phyloP scores from a whole-genome alignment of 2,329 filamentous ascomycete genomes.

The Exophiala alcalophila region DNA sequence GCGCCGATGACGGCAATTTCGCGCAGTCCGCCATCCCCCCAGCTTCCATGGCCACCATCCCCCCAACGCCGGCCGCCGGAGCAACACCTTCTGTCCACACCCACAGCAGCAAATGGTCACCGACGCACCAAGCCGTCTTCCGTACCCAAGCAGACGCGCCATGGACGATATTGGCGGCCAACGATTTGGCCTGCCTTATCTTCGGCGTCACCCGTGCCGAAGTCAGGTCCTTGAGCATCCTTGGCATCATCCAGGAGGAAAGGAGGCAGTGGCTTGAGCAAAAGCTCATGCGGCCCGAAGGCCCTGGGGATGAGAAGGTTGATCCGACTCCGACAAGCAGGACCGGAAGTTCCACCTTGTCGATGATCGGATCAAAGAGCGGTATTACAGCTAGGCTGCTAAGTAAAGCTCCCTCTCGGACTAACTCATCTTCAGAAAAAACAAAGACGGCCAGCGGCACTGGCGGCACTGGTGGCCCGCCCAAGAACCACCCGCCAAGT shows the following conservation, averaged over 20 bases:
- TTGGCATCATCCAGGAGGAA: constrained; percentile 91
- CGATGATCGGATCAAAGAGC: constrained; percentile 63
- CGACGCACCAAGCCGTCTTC: constrained; percentile 92
- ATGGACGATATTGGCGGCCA: constrained; percentile 94
- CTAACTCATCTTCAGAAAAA: constrained; percentile 44
- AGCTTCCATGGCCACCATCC: constrained; percentile 16
- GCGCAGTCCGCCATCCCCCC: constrained; percentile 40
- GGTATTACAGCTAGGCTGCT: constrained; percentile 85
- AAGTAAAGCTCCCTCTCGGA: constrained; percentile 70
- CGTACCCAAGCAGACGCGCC: constrained; percentile 87
- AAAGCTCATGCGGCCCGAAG: constrained; percentile 59
- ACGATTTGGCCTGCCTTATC: constrained; percentile 93
- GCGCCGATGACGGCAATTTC: constrained; percentile 49
- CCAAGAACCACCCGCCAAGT: constrained; percentile 63
- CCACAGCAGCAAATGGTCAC: constrained; percentile 85
- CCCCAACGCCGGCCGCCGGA: constrained; percentile 7
- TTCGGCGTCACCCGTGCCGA: constrained; percentile 98
- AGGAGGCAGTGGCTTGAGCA: constrained; percentile 83
- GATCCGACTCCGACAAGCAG: constrained; percentile 27
- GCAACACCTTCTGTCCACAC: constrained; percentile 64
- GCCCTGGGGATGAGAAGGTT: constrained; percentile 18
- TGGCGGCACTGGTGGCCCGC: constrained; percentile 40
- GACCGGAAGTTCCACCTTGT: constrained; percentile 34
- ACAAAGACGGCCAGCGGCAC: constrained; percentile 60
- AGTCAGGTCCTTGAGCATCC: constrained; percentile 87